Evolutionary conservation across 441 rosid genomes (phyloP), one percentile per base, ranked within the genome.

Genomic region (Melastoma candidum): DNA sequence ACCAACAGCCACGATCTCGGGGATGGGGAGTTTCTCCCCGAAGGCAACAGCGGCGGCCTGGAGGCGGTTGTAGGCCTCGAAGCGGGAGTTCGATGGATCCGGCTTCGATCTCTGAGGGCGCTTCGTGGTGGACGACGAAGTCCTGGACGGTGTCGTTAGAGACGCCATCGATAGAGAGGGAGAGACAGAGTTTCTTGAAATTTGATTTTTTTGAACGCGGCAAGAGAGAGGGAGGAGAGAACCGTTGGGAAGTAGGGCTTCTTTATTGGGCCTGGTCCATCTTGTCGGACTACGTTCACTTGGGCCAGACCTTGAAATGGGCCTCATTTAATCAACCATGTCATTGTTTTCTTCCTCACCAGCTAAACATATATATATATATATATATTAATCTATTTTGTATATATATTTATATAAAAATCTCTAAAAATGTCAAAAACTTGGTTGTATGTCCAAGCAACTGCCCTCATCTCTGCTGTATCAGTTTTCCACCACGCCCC

Each of bases 21-120:
- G 96, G 41, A 92, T 92, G 1, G 95, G 95, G 47, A 92, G 87
- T 67, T 85, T 87, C 78, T 92, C 98, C 0, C 98, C 96, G 67
- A 92, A 87, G 39, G 96, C 98, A n/a, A 92, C 98, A 0, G 95
- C 95, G 5, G 87, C 92, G 0, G 94, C 94, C 47, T 92, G 97
- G 14, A 92, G 79, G 44, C 95, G 89, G 60, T 85, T 92, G 69
- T 92, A 92, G 14, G 94, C 97, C 70, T 92, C 95, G 63, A 92
- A 85, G 56, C 96, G 79, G 47, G 93, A 77, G 13, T 57, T 12
- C 25, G 60, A 61, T 13, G 65, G 44, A 17, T 39, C 54, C 0
- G 73, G 5, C 41, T 32, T 32, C 41, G 41, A 32, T 32, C 41
- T 32, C 67, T 47, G 74, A 48, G 12, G 74, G 24, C 8, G 78